These are phyloP conservation scores for Leptomonas pyrrhocoris DNA, from an alignment of 208 protist species.

Conservation along the genomic window DNA sequence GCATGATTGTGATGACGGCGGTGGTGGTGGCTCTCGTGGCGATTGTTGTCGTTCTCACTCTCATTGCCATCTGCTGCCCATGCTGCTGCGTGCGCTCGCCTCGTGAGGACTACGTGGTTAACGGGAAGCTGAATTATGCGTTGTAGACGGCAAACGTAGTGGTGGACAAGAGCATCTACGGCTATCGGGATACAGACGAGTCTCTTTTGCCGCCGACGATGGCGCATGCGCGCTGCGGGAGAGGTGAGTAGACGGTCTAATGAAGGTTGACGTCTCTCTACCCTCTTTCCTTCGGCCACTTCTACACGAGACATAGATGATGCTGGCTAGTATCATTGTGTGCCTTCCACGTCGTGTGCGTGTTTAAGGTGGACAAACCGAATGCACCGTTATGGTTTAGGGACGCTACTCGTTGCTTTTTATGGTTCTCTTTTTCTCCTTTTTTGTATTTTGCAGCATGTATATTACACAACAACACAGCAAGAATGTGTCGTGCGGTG, in stretches of 20 bases:
- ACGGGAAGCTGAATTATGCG: background rate
- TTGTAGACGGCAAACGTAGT: background rate
- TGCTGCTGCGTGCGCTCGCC: constrained; percentile 2
- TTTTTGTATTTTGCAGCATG: too few species aligned
- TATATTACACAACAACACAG: too few species aligned
- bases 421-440: too few species aligned
- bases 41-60: constrained; percentile 1
- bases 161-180: constrained; percentile 5
- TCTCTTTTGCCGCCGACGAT: background rate
- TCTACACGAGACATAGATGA: too few species aligned
- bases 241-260: background rate
- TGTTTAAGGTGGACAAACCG: too few species aligned
- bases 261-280: too few species aligned
- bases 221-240: background rate
- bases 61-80: constrained; percentile 3
- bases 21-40: background rate
- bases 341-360: too few species aligned
- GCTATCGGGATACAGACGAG: background rate
- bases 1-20: constrained; percentile 14
- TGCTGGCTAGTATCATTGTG: too few species aligned
- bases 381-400: too few species aligned
- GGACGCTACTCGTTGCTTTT: too few species aligned
- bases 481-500: too few species aligned
- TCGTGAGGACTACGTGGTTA: background rate
- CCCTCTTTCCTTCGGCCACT: too few species aligned